Evolutionary conservation across 768 basidiomycete genomes (phyloP), one percentile per base, ranked within the genome.

Genomic region (Panus rudis): DNA sequence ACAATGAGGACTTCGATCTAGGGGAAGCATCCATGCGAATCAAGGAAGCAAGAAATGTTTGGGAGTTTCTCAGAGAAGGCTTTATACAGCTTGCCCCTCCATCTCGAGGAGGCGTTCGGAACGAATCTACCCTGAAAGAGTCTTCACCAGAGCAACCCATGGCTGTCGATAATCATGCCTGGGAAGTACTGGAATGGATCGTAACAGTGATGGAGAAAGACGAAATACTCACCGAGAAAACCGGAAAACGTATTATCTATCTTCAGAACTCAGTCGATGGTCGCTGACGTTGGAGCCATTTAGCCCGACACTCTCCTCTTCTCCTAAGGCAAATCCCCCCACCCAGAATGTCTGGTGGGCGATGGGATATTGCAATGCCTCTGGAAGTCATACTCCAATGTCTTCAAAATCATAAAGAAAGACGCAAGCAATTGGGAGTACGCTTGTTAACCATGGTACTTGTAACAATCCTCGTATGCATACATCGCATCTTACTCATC

Each of bases 141-240:
- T 59, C 53, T 24, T 50, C 43, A 40, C 24, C 42, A 32, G 6
- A 7, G 33, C 33, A 35, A 35, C 59, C 58, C 17, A 44, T 51
- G 35, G 54, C 71, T 10, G 72, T 88, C 19, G 76, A 75, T 17
- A 70, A 75, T 37, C 65, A 79, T 47, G 78, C 84, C 4, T 90
- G 87, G 86, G 70, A 75, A 23, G 56, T 81, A 30, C 68, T 90
- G n/a, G 74, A 78, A 17, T 88, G 82, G 81, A 50, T 88, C 0
- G 42, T 90, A 10, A 56, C 63, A 17, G 51, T 88, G 16, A 85
- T 86, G 50, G 84, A 90, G 54, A 73, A 71, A 49, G 84, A 88
- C 47, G 78, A 86, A 52, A 48, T 52, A 8, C 46, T 61, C 38
- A 53, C 54, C 17, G 61, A 63, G 44, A 49, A 51, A 13, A 58